Evolutionary conservation across 768 basidiomycete species (phyloP).

Genomic region (Agaricus blazei): DNA sequence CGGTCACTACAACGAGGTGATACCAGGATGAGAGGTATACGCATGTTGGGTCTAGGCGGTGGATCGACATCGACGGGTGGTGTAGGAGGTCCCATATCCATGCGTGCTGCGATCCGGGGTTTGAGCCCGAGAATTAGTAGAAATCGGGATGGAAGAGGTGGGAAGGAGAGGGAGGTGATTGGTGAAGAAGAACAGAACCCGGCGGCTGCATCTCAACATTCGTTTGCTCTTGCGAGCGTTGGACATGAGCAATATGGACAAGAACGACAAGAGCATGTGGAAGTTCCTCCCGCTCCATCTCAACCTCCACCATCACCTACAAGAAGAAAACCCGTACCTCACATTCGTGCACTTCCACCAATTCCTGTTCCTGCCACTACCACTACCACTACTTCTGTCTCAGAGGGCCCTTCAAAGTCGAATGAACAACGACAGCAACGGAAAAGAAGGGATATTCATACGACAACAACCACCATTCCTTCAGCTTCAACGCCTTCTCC

Average conservation of each 20-base stretch:
- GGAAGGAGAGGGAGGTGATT: background rate
- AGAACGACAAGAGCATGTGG: background rate
- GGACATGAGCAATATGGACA: background rate
- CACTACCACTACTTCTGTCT: background rate
- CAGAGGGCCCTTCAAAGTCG: constrained; percentile 31
- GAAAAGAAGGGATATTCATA: too few species aligned
- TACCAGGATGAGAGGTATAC: constrained; percentile 2
- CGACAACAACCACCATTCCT: background rate
- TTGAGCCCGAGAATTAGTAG: constrained; percentile 8
- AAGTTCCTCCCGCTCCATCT: background rate
- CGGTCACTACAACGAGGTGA: background rate
- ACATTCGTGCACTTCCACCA: constrained; percentile 8
- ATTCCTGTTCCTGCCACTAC: background rate
- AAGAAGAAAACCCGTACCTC: background rate
- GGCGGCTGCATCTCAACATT: background rate
- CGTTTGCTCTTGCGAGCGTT: background rate
- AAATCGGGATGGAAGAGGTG: background rate
- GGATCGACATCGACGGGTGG: background rate
- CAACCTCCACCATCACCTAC: background rate
- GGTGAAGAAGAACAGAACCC: background rate
- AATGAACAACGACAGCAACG: constrained; percentile 14
- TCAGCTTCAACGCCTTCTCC: background rate
- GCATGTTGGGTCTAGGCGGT: constrained; percentile 3
- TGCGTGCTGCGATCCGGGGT: constrained; percentile 6
- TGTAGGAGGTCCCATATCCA: constrained; percentile 3